Evolutionary conservation across 2,329 filamentous ascomycete species (phyloP).

Genomic region (Zasmidium angulare): DNA sequence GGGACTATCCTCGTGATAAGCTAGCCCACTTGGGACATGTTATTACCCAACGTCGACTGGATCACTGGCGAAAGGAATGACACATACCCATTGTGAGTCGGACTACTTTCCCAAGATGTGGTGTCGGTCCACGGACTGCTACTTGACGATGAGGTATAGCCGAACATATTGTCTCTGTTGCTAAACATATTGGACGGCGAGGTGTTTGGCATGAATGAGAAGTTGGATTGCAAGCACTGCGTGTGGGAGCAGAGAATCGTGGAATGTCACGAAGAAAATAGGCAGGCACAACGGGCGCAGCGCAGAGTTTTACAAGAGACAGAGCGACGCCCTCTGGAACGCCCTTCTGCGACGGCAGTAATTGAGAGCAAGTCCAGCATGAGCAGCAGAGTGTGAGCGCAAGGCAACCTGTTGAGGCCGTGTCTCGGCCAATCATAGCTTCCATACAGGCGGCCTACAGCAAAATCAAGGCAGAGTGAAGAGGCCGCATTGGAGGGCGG

Average conservation of each 20-base stretch:
- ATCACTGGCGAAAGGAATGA: background rate
- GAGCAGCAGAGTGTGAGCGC: background rate
- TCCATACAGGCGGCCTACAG: background rate
- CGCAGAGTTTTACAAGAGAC: background rate
- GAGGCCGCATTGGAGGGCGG: background rate
- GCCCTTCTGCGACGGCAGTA: background rate
- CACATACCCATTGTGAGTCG: background rate
- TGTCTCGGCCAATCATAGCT: background rate
- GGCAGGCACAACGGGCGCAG: background rate
- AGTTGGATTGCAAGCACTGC: background rate
- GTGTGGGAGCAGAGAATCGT: background rate
- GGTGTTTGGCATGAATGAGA: background rate
- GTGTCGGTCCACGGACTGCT: background rate
- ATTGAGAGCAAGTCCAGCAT: background rate
- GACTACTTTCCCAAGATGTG: background rate
- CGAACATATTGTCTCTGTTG: background rate
- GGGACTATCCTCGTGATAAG: background rate
- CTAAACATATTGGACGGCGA: background rate
- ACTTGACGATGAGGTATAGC: background rate
- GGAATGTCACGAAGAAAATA: background rate
- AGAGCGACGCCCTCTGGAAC: background rate
- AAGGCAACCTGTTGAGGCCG: background rate
- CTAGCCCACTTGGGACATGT: background rate
- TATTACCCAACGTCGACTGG: background rate
- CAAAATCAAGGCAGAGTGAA: background rate